Percentiles rank a stretch among this genome's conserved stretches.
Evolutionary conservation across 139 green algal species (phyloP).

Genomic region (Micromonas commoda): DNA sequence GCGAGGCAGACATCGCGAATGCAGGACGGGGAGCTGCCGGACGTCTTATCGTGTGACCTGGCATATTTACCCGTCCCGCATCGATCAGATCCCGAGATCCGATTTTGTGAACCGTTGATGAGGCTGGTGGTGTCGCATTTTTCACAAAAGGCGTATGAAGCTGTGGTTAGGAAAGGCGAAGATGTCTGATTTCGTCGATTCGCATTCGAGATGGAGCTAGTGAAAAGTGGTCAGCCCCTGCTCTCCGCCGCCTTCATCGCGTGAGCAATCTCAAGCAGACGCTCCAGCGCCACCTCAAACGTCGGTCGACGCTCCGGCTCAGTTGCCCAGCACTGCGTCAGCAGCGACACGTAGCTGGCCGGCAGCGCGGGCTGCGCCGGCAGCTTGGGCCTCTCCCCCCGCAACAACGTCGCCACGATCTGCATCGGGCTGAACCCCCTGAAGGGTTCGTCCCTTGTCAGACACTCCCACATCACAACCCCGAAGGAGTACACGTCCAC

Average conservation of each 20-base stretch:
- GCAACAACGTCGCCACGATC: constrained; percentile 12
- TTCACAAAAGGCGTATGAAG: no score
- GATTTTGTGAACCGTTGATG: no score
- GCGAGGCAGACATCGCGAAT: not conserved
- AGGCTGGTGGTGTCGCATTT: no score
- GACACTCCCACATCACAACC: constrained; percentile 91
- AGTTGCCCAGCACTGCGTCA: constrained; percentile 1
- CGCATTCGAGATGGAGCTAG: no score
- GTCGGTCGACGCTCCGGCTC: not conserved
- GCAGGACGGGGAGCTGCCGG: not conserved
- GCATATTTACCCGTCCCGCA: no score
- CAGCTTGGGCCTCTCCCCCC: constrained; percentile 8
- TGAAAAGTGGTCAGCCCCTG: no score
- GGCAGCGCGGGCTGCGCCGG: not conserved
- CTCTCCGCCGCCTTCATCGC: not conserved
- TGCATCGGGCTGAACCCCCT: constrained; percentile 76
- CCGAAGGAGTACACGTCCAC: constrained; percentile 85
- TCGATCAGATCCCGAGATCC: no score
- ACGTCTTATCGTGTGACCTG: no score
- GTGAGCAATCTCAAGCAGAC: not conserved
- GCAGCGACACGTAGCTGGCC: not conserved
- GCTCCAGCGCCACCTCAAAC: not conserved
- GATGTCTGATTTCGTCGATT: not conserved
- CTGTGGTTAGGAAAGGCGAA: not conserved
- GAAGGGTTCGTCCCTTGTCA: constrained; percentile 85